Evolutionary conservation across 148 eudicot genomes (phyloP), one percentile per base, ranked within the genome.

Genomic region (Vaccinium vitisidaea): DNA sequence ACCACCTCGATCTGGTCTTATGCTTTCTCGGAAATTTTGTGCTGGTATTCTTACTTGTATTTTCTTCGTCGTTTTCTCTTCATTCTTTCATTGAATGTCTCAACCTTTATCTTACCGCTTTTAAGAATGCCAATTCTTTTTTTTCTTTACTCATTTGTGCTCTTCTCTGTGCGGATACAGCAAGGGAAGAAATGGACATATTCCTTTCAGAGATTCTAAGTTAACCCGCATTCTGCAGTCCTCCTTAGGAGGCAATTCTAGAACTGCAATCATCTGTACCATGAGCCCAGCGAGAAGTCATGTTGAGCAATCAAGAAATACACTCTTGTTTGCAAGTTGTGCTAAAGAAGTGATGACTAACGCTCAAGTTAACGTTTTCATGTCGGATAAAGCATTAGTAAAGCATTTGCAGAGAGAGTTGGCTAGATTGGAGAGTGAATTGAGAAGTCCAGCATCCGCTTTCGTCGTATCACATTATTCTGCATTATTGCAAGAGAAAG

Each of bases 171-270:
- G 55, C 80, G 58, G 79, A 50, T 85, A 71, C 93, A 97, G 98
- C 95, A 94, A 95, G 88, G 98, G 96, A 69, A 87, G 95, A 87
- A 92, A 87, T 75, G 98, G 98, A 36, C 98, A 95, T 90, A 86
- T 97, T 85, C 99, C 99, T 73, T 97, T 90, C 83, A 91, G 98
- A 92, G 98, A 97, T 86, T 97, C 98, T 46, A 97, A 97, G 92
- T 91, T 97, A 77, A 97, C 99, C 10, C 95, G 98, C 61, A 97
- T 97, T 84, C 87, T 97, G 86, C 98, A 97, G 85, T 91, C 98
- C 23, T 97, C 99, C 39, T 87, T 97, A 70, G 96, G 95, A 80
- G 98, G 99, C 79, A 97, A 95, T 92, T 98, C 96, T 80, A 95
- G 94, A 89, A 95, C 98, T 59, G 98, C 98, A 76, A 91, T 97